Base-by-base conservation (phyloP, 164 flowering plant species). In the Kingdonia uniflora region DNA sequence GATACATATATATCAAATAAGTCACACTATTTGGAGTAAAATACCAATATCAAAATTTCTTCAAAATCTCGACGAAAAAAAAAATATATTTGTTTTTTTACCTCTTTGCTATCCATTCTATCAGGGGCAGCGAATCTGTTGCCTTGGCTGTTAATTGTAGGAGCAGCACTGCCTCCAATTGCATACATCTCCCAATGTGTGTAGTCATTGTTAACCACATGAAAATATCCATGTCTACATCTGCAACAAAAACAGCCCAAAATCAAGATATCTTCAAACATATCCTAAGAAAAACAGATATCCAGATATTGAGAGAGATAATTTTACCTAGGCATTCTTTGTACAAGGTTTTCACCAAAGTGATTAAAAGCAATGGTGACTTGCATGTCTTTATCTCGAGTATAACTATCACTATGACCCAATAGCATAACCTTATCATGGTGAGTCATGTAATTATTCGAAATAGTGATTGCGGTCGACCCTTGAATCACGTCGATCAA, bases 161-260 rank as follows among this genome's bases (percentile, higher is more conserved):
- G 95, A 12, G 51, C 15, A 11, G 89, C 95, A 73, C 95, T 85
- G 8, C 95, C 95, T 54, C 95, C 95, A 65, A 85, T 80, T 25
- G 95, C 95, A 69, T 85, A 85, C 95, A 82, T 85, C 61, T 82
- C 89, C 95, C 95, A 85, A 56, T 85, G 95, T 19, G 87, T 82
- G 54, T 85, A 85, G 81, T 85, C 89, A 74, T 85, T 85, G 83
- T 85, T 85, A 62, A 85, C 94, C 72, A 85, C 95, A 76, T 85
- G 95, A 69, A 85, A 85, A 46, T 82, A 80, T 3, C 95, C 95
- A 70, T 78, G 83, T 61, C 95, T 77, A 44, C 95, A 85, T 53
- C 95, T 85, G 79, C 66, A 74, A 51, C 38, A 17, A 3, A 19
- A 50, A 41, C 35, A 21, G 8, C 21, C 14, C 11, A 47, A 19